Evolutionary conservation across 2,329 filamentous ascomycete species (phyloP), one percentile per base, ranked within the genome.

Genomic region (Alternaria hordeiaustralica): DNA sequence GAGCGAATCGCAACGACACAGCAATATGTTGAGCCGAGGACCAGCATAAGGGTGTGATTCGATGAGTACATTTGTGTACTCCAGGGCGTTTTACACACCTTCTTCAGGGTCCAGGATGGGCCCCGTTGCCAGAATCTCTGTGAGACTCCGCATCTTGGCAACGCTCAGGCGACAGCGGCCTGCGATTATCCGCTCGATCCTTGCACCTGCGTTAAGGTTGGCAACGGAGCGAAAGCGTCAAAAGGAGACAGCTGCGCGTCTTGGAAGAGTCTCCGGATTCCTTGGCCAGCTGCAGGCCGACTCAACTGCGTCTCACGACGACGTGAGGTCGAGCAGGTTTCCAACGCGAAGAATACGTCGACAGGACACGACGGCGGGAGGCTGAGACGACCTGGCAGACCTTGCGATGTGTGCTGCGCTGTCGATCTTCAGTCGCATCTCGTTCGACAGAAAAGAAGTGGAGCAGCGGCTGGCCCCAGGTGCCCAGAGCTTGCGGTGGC

Each of bases 101-200:
- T 90, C 88, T 78, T 88, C 87, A 46, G 84, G 81, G 75, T 89
- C 86, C 30, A 80, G 79, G 64, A 89, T 81, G 66, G 87, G 85
- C 58, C 82, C 78, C 47, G 55, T 61, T 11, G 84, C 85, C 56
- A 88, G 63, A 20, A 66, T 64, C 5, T 49, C 58, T 73, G 54
- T 76, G 62, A 65, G 75, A 63, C 72, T 68, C 68, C 67, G 63
- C 57, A 62, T 60, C 43, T 59, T 59, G 62, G 55, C 58, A 62
- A 51, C 63, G 47, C 36, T 45, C 61, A 60, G 61, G 45, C 50
- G 56, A 12, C 10, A 20, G 57, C 58, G 58, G 63, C 49, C 43
- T 33, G 44, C 15, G 63, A 51, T 46, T 58, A 57, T 30, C 46
- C 43, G 43, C 33, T 55, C 56, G 57, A 51, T 33, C 25, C 53